These are phyloP conservation scores for Suillus alpinus DNA, from an alignment of 768 basidiomycete species.

Conservation along the genomic window DNA sequence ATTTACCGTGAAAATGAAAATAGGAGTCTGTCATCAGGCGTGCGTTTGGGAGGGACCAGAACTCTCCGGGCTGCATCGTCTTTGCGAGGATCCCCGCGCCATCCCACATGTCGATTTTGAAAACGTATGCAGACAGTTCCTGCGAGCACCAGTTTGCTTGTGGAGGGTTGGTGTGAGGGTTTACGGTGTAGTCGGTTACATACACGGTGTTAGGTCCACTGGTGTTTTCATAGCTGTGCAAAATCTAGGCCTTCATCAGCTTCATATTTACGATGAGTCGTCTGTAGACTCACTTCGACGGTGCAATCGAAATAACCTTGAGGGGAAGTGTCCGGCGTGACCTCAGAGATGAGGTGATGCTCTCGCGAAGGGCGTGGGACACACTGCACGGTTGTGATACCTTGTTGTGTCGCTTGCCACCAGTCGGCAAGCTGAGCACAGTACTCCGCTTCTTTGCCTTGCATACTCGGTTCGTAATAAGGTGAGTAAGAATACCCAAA, in stretches of 20 bases:
- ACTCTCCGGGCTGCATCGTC: conserved; percentile 46
- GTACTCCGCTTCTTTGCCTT: conserved; percentile 38
- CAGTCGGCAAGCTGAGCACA: conserved; percentile 46
- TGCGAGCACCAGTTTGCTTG: conserved; percentile 47
- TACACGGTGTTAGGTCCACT: conserved; percentile 45
- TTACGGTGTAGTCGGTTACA: conserved; percentile 66
- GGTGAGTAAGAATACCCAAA: conserved; percentile 42
- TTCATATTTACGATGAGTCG: background rate
- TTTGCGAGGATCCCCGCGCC: conserved; percentile 39
- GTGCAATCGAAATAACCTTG: conserved; percentile 61
- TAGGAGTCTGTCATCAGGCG: conserved; percentile 38
- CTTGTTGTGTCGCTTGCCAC: conserved; percentile 41
- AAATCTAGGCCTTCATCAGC: conserved; percentile 36
- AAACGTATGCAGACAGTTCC: conserved; percentile 39
- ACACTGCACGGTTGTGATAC: conserved; percentile 14
- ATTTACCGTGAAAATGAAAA: conserved; percentile 52
- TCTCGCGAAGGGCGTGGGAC: conserved; percentile 19
- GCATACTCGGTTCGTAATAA: conserved; percentile 39
- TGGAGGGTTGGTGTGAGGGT: conserved; percentile 30
- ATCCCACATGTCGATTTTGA: conserved; percentile 65
- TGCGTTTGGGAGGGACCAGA: conserved; percentile 52
- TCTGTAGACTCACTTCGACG: conserved; percentile 46
- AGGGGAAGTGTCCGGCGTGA: conserved; percentile 41
- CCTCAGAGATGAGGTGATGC: conserved; percentile 52
- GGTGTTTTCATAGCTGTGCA: conserved; percentile 41